These are phyloP conservation scores for Pisolithus thermaeus DNA, from an alignment of 1,284 basidiomycete genomes.

Conservation along the genomic window DNA sequence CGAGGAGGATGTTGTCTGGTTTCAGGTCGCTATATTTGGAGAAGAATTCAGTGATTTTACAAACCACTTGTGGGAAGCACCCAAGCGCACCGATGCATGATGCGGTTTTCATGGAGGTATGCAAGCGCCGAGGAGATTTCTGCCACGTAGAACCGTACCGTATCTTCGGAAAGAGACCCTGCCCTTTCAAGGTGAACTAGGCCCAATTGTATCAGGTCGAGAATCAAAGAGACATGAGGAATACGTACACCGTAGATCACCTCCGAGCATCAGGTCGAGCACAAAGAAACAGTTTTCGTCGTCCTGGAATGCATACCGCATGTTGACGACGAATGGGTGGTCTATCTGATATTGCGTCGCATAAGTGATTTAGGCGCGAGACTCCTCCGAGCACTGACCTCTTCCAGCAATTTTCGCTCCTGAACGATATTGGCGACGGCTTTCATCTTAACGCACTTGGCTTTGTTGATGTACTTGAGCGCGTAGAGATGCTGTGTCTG, in stretches of 20 bases:
- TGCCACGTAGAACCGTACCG: slow-evolving; percentile 87
- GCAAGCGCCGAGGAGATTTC: slow-evolving; percentile 87
- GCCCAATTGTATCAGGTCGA: slow-evolving; percentile 19
- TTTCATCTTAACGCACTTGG: slow-evolving; percentile 97
- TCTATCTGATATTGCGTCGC: slow-evolving; percentile 61
- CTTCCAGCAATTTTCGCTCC: slow-evolving; percentile 86
- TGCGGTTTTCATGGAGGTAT: slow-evolving; percentile 87
- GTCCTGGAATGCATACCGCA: slow-evolving; percentile 98
- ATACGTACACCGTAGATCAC: slow-evolving; percentile 85
- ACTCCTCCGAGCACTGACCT: slow-evolving; percentile 43
- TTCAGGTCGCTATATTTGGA: slow-evolving; percentile 75
- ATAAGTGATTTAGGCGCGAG: background rate
- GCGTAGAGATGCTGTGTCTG: slow-evolving; percentile 93
- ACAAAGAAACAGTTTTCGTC: slow-evolving; percentile 99
- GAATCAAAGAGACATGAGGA: slow-evolving; percentile 8
- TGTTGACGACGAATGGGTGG: slow-evolving; percentile 93
- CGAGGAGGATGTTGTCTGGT: slow-evolving; percentile 96
- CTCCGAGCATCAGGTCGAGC: slow-evolving; percentile 95
- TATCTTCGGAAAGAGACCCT: slow-evolving; percentile 77
- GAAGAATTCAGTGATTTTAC: slow-evolving; percentile 15
- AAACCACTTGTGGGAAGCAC: slow-evolving; percentile 19
- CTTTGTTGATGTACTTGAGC: slow-evolving; percentile 98
- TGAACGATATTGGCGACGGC: slow-evolving; percentile 97
- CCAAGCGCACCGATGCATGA: slow-evolving; percentile 84
- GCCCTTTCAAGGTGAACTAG: slow-evolving; percentile 90